Percentiles rank a stretch among this genome's conserved stretches.
Evolutionary conservation across 805 yeast genomes (phyloP).

Genomic region (Nakazawaea ishiwadae): DNA sequence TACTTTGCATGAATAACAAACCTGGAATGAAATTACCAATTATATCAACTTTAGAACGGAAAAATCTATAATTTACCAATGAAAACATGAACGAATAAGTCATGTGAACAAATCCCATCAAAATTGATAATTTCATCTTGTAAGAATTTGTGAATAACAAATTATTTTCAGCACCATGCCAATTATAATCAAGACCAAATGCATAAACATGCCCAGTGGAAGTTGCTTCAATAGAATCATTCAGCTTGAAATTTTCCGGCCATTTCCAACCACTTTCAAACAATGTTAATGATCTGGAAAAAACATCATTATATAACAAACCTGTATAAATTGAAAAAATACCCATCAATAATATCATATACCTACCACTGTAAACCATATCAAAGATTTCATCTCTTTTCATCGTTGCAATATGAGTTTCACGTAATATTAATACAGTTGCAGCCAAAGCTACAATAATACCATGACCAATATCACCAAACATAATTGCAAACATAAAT

Average conservation of each 20-base stretch:
- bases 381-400: conserved; percentile 91
- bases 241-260: conserved; percentile 69
- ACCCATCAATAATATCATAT: conserved; percentile 90
- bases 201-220: conserved; percentile 70
- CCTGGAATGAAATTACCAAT: conserved; percentile 95
- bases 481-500: conserved; percentile 98
- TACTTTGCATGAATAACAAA: conserved; percentile 89
- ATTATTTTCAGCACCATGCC: conserved; percentile 97
- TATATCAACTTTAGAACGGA: conserved; percentile 71
- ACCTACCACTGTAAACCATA: conserved; percentile 94
- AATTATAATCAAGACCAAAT: conserved; percentile 86
- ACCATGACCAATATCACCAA: conserved; percentile 98
- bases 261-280: conserved; percentile 92
- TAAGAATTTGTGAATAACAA: conserved; percentile 89
- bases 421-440: conserved; percentile 64
- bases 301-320: conserved; percentile 85
- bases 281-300: conserved; percentile 84
- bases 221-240: conserved; percentile 54
- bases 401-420: conserved; percentile 59
- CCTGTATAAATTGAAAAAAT: conserved; percentile 95
- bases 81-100: conserved; percentile 83
- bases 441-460: conserved; percentile 76
- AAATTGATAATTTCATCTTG: conserved; percentile 93
- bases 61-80: conserved; percentile 69
- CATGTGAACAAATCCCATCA: conserved; percentile 96